Evolutionary conservation across 164 flowering plant species (phyloP), one percentile per base, ranked within the genome.

Genomic region (Akebia trifoliata): DNA sequence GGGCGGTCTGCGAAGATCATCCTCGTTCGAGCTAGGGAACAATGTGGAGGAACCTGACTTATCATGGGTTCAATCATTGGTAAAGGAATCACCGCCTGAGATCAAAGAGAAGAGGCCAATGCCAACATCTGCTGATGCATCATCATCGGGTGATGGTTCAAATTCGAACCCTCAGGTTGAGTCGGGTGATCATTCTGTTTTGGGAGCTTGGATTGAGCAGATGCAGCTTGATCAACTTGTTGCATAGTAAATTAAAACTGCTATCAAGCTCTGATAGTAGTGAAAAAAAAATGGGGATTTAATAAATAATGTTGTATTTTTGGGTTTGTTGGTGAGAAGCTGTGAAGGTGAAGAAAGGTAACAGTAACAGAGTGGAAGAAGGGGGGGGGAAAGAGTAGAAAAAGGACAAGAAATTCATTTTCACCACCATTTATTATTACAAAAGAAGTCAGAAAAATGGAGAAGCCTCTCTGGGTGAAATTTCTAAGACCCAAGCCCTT

Each of bases 51-150:
- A 87, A 70, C 98, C 96, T n/a, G 96, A 92, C 70, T 54, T 89
- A 14, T 82, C 96, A 3, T 92, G 98, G 96, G 96, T 89, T 57
- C 96, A 89, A 35, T 81, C 95, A 6, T 78, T 89, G 42, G 96
- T 92, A 37, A 87, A 79, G 57, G 98, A 92, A 60, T 80, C 97
- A 58, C 87, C 96, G 6, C 81, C 78, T 4, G 98, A 91, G 30
- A 58, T 68, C 15, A 84, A 80, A 62, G 94, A 86, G 24, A 79
- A 76, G 60, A 54, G 46, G 0, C 64, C 61, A 2, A 38, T 50
- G 7, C 51, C 67, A 8, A 54, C 69, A 8, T 63, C 67, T 40
- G 43, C 61, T 2, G 52, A 75, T 0, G n/a, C n/a, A n/a, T n/a
- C n/a, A n/a, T n/a, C n/a, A n/a, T 31, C 73, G 0, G 66, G 62